Percentiles rank a stretch among this genome's conserved stretches.
Conservation (phyloP, 305 asterid genomes). For the Vinca major region DNA sequence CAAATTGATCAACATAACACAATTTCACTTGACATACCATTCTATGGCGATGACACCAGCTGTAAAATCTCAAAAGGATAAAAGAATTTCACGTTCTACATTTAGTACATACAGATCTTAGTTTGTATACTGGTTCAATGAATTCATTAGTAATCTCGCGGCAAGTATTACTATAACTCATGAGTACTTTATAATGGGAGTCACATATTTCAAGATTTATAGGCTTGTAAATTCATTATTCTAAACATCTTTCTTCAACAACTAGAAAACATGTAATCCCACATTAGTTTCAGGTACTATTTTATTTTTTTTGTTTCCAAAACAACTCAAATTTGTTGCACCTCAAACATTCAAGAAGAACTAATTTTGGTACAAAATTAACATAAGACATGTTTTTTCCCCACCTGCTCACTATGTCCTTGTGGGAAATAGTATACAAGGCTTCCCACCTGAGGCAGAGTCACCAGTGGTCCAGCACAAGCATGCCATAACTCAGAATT, state of each 20-base stretch:
- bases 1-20: not conserved
- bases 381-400: not conserved
- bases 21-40: not conserved
- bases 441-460: conserved; percentile 88
- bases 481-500: conserved; percentile 95
- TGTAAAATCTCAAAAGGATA: too few species aligned
- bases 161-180: not conserved
- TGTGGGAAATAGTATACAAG: conserved; percentile 93
- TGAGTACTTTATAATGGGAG: not conserved
- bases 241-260: not conserved
- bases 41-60: too few species aligned
- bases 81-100: too few species aligned
- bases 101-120: too few species aligned
- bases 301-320: not conserved
- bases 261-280: too few species aligned
- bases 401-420: conserved; percentile 93
- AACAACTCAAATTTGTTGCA: not conserved
- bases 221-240: not conserved
- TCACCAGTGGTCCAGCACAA: conserved; percentile 89
- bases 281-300: not conserved
- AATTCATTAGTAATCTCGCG: too few species aligned
- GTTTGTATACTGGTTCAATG: too few species aligned
- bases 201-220: not conserved
- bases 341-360: not conserved
- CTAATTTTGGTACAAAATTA: not conserved